Conservation (phyloP, 768 basidiomycete species). For the Russula earlei region DNA sequence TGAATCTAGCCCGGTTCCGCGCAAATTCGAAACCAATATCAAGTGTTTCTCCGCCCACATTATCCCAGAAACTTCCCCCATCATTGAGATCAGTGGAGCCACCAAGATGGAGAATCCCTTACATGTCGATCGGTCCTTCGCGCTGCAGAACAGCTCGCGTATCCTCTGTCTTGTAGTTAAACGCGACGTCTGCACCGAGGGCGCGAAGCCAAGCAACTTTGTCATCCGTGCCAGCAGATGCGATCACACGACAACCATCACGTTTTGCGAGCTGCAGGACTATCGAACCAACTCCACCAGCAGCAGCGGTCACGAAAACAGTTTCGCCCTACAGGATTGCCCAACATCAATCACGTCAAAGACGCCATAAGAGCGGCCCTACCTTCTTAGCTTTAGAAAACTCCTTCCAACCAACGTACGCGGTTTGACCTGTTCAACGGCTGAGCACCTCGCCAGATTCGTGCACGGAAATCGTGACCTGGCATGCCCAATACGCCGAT, state of each 20-base stretch:
- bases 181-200: conserved; percentile 59
- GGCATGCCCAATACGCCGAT: conserved; percentile 40
- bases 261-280: conserved; percentile 33
- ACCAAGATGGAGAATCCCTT: background rate
- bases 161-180: conserved; percentile 61
- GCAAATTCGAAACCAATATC: conserved; percentile 24
- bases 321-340: conserved; percentile 33
- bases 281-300: conserved; percentile 22
- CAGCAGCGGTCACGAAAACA: conserved; percentile 36
- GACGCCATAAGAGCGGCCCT: conserved; percentile 7
- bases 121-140: conserved; percentile 52
- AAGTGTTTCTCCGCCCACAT: conserved; percentile 26
- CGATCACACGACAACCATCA: conserved; percentile 51
- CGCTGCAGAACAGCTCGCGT: conserved; percentile 42
- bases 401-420: conserved; percentile 22
- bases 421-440: conserved; percentile 25
- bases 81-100: background rate
- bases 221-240: conserved; percentile 62
- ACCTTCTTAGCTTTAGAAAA: conserved; percentile 17
- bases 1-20: conserved; percentile 17
- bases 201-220: conserved; percentile 54
- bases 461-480: conserved; percentile 11
- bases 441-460: background rate
- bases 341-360: background rate
- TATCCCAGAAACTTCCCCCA: conserved; percentile 26